phyloP scores from a whole-genome alignment of 768 basidiomycete species.

The Leccinum disarticulatum region DNA sequence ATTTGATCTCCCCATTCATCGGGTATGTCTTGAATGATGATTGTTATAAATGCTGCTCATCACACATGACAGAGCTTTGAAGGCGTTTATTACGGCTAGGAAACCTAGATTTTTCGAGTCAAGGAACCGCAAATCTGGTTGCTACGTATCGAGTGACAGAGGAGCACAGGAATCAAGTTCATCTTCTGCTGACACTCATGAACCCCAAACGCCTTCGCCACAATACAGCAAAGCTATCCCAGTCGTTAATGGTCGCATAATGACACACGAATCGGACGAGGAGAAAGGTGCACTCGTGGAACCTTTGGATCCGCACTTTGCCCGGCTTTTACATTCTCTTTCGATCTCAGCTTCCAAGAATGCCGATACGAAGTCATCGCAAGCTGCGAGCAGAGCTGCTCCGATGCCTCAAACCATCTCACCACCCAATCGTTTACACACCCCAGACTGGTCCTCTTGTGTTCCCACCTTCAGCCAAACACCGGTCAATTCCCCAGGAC shows the following conservation, averaged over 20 bases:
- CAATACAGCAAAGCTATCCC: slow-evolving; percentile 46
- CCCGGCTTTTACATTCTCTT: slow-evolving; percentile 61
- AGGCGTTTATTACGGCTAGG: slow-evolving; percentile 63
- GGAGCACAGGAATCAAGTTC: slow-evolving; percentile 64
- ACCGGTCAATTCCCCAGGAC: slow-evolving; percentile 5
- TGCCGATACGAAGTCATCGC: slow-evolving; percentile 13
- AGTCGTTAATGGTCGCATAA: slow-evolving; percentile 14
- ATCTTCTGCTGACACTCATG: slow-evolving; percentile 59
- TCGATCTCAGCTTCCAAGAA: slow-evolving; percentile 52
- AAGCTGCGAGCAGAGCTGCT: slow-evolving; percentile 3
- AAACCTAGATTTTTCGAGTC: slow-evolving; percentile 48
- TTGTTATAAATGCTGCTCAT: slow-evolving; percentile 6
- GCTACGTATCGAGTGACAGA: slow-evolving; percentile 29
- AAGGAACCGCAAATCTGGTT: slow-evolving; percentile 37
- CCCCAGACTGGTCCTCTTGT: slow-evolving; percentile 35
- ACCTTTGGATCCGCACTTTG: slow-evolving; percentile 67
- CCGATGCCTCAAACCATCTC: slow-evolving; percentile 12
- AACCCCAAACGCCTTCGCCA: slow-evolving; percentile 65
- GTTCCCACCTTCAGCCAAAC: slow-evolving; percentile 24
- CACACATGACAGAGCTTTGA: slow-evolving; percentile 38
- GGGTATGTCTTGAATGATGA: slow-evolving; percentile 46
- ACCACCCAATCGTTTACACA: slow-evolving; percentile 17
- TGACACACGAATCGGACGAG: slow-evolving; percentile 36
- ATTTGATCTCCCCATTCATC: slow-evolving; percentile 94
- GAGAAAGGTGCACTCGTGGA: slow-evolving; percentile 28